Conservation (phyloP, 1,139 yeast species). For the Hyphopichia khmerensis region DNA sequence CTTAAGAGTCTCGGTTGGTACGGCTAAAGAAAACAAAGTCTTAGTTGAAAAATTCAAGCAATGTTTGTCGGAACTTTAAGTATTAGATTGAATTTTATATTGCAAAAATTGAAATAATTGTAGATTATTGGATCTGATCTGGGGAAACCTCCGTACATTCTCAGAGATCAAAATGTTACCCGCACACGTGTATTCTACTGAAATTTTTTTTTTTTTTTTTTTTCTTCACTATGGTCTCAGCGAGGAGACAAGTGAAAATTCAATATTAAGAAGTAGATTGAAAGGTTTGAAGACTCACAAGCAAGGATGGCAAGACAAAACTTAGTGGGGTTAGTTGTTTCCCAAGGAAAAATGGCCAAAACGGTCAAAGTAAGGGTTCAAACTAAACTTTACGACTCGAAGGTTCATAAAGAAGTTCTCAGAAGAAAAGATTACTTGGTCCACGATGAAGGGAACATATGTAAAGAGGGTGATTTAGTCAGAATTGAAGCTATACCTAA, state of each 20-base stretch:
- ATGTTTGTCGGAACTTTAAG: slow-evolving; percentile 15
- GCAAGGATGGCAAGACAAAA: slow-evolving; percentile 78
- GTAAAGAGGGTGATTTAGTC: slow-evolving; percentile 94
- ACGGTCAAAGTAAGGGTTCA: slow-evolving; percentile 93
- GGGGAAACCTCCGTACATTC: not conserved
- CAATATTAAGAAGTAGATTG: too few species aligned
- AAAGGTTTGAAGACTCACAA: not conserved
- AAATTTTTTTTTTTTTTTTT: not conserved
- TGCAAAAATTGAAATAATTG: too few species aligned
- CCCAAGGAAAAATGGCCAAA: slow-evolving; percentile 95
- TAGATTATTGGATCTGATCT: too few species aligned
- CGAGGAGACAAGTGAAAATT: not conserved
- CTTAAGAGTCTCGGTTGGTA: slow-evolving; percentile 84
- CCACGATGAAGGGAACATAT: slow-evolving; percentile 89
- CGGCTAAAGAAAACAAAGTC: slow-evolving; percentile 63
- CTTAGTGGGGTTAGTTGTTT: slow-evolving; percentile 87
- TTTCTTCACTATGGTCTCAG: not conserved
- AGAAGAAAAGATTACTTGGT: slow-evolving; percentile 83
- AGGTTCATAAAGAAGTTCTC: slow-evolving; percentile 73
- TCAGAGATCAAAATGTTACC: not conserved
- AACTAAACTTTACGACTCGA: slow-evolving; percentile 63
- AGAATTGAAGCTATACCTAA: slow-evolving; percentile 91
- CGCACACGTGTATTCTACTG: not conserved
- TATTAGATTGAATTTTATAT: too few species aligned
- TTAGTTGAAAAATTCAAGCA: slow-evolving; percentile 52